Evolutionary conservation across 148 eudicot species (phyloP).

Genomic region (Chenopodium berlandieri): DNA sequence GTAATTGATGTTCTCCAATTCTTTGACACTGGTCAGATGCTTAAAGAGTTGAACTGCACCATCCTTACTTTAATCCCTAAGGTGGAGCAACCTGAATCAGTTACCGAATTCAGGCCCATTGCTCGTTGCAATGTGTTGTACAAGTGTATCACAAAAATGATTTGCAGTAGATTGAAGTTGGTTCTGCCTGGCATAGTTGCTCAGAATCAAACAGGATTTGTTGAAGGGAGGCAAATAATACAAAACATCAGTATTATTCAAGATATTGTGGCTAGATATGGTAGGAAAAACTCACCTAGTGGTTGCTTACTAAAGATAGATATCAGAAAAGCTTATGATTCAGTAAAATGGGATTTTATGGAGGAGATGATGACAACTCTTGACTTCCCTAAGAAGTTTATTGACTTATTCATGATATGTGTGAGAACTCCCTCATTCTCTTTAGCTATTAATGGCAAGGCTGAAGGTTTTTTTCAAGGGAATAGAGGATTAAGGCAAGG

Average conservation of each 20-base stretch:
- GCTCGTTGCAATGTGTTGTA: not conserved
- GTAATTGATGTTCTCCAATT: not conserved
- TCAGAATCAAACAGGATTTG: not conserved
- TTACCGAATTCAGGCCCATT: not conserved
- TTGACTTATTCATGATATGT: not conserved
- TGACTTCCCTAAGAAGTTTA: not conserved
- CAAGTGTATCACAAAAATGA: not conserved
- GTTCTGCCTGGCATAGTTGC: not conserved
- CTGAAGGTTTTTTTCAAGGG: not conserved
- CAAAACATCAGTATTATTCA: not conserved
- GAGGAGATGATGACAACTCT: not conserved
- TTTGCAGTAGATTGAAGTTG: not conserved
- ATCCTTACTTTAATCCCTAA: not conserved
- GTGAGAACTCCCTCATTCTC: not conserved
- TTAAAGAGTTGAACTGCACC: not conserved
- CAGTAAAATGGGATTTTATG: not conserved
- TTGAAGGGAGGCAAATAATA: not conserved
- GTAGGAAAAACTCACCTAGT: not conserved
- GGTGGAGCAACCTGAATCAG: not conserved
- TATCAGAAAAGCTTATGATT: not conserved
- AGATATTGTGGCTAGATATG: not conserved
- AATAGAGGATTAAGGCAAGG: not conserved
- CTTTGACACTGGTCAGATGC: not conserved
- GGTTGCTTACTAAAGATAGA: not conserved
- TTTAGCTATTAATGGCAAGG: not conserved